A percentile compares a stretch with the other conserved stretches of the same genome.
Conservation (phyloP, 148 eudicot genomes). For the Camellia japonica region DNA sequence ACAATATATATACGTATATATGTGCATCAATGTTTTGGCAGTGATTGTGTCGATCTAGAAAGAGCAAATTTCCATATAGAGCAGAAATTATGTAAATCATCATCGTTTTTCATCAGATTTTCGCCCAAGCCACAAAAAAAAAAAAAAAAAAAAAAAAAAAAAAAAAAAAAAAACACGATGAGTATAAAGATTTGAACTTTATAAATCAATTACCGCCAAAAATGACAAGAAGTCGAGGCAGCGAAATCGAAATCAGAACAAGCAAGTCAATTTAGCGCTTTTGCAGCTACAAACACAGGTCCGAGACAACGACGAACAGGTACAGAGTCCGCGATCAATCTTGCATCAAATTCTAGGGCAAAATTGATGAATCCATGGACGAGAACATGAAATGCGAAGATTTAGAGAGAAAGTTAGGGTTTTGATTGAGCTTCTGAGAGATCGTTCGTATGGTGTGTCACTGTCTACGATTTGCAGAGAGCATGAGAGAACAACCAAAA, state of each 20-base stretch:
- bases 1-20: not conserved
- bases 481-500: not conserved
- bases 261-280: not conserved
- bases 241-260: not conserved
- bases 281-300: not conserved
- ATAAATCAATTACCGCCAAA: slow-evolving; percentile 1
- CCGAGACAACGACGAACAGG: not conserved
- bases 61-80: not conserved
- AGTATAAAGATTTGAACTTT: not conserved
- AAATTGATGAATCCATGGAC: not conserved
- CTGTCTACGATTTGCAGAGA: not conserved
- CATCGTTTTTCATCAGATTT: not conserved
- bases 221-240: not conserved
- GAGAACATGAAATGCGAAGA: not conserved
- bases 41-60: too few species aligned
- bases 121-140: not conserved
- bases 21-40: not conserved
- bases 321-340: slow-evolving; percentile 3
- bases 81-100: not conserved
- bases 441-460: not conserved
- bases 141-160: not conserved
- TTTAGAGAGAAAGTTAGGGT: not conserved
- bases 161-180: not conserved
- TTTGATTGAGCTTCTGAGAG: not conserved
- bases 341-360: not conserved